These are phyloP conservation scores for Ceraceosorus guamensis DNA, from an alignment of 1,284 basidiomycete species.

Conservation along the genomic window DNA sequence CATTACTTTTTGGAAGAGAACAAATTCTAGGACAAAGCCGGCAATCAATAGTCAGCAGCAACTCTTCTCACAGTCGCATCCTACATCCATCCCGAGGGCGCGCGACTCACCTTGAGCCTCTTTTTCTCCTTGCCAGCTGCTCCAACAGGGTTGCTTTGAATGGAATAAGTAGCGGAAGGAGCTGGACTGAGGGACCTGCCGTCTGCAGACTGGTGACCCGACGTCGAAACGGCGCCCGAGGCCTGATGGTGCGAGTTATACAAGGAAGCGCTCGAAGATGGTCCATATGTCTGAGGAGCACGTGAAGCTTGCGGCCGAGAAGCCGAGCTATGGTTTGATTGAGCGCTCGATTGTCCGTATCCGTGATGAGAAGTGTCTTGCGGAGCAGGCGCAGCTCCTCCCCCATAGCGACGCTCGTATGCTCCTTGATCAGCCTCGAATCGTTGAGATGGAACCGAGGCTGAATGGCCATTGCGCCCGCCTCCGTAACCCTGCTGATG, in stretches of 20 bases:
- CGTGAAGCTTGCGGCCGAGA: neutral
- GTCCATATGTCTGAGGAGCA: neutral
- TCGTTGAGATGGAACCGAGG: neutral
- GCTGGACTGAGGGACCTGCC: slow-evolving; percentile 1
- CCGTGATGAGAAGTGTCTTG: slow-evolving; percentile 15
- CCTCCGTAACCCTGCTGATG: neutral
- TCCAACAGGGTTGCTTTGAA: slow-evolving; percentile 6
- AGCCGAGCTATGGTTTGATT: neutral
- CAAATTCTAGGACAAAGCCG: slow-evolving; percentile 5
- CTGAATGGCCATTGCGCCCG: neutral
- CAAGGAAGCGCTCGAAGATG: neutral
- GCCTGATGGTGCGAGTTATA: slow-evolving; percentile 6
- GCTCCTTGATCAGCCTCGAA: neutral
- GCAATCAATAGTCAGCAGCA: no score
- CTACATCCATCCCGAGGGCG: no score
- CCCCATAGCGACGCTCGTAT: slow-evolving; percentile 5
- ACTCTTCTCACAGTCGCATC: no score
- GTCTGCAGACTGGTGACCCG: neutral
- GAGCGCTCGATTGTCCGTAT: slow-evolving; percentile 11
- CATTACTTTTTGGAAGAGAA: slow-evolving; percentile 31
- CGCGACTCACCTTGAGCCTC: slow-evolving; percentile 12
- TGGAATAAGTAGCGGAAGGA: slow-evolving; percentile 18
- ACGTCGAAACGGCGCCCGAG: neutral
- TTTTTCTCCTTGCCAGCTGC: slow-evolving; percentile 25
- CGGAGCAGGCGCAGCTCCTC: neutral